Evolutionary conservation across 2,329 filamentous ascomycete genomes (phyloP), one percentile per base, ranked within the genome.

Genomic region (Teratosphaeria pseudoeucalypti): DNA sequence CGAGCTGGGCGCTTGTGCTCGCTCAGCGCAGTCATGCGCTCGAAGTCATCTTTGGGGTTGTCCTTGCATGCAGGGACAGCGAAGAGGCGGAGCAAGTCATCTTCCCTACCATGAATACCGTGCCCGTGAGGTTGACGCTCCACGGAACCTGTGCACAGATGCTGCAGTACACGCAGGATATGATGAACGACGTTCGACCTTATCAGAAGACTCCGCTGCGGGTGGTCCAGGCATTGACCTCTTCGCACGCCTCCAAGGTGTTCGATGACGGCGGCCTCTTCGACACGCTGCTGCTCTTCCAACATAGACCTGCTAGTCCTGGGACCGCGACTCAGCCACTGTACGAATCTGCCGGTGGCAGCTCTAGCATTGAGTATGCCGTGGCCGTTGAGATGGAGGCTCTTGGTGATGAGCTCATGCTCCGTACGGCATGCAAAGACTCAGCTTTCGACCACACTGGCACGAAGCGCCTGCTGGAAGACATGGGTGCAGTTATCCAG

Each of bases 81-180:
- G 85, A 88, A 54, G 81, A 82, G 16, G 82, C 84, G 0, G 82
- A 88, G 52, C 73, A 82, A 29, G 73, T 92, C 12, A 79, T 92
- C 69, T 96, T 96, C 67, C 92, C 92, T 0, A 90, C 88, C 0
- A 96, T 96, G 89, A 96, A 95, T 68, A 96, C 92, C 0, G 85
- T 96, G 0, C 83, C 87, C 0, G 78, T 95, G 7, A 81, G 91
- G 11, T 82, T 82, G 1, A 79, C 92, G 2, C 71, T 96, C 2
- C 88, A 94, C 66, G 89, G 89, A 1, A 84, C 80, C 0, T 75
- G 82, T 0, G 64, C 72, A 0, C 80, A 85, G 0, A 85, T 95
- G 74, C 74, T 96, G 32, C 79, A 77, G 12, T 88, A 92, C 67
- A 79, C 91, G 64, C 90, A 96, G 68, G 81, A 85, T 1, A 86